Percentiles rank a stretch among this genome's conserved stretches.
Evolutionary conservation across 306 rosid species (phyloP).

Genomic region (Corylus avellana): DNA sequence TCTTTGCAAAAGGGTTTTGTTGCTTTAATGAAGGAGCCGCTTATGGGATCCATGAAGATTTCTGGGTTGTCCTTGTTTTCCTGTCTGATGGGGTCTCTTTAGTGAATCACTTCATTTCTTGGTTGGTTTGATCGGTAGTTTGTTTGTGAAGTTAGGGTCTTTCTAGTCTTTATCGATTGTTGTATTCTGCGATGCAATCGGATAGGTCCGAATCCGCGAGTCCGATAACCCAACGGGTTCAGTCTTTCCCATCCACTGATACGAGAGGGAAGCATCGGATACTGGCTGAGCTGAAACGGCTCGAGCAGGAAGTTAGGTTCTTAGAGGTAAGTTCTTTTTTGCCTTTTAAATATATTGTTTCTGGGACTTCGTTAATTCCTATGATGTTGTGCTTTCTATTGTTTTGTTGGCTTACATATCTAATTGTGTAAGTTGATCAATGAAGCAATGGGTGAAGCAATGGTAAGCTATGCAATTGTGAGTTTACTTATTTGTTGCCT

Average conservation of each 20-base stretch:
- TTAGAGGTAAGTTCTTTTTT: constrained; percentile 62
- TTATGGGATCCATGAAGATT: constrained; percentile 53
- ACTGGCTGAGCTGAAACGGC: constrained; percentile 83
- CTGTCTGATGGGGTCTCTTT: constrained; percentile 35
- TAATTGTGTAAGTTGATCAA: background rate
- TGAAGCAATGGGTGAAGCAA: background rate
- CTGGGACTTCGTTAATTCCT: constrained; percentile 20
- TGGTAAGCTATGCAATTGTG: background rate
- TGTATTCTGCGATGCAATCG: constrained; percentile 55
- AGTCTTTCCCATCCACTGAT: constrained; percentile 63
- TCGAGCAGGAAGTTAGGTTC: constrained; percentile 89
- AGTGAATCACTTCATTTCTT: constrained; percentile 29
- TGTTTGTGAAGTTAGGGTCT: constrained; percentile 29
- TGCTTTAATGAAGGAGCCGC: constrained; percentile 27
- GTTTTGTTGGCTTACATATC: background rate
- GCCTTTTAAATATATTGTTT: constrained; percentile 3
- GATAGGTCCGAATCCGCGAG: constrained; percentile 64
- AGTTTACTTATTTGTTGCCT: background rate
- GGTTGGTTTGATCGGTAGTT: constrained; percentile 18
- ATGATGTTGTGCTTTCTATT: background rate
- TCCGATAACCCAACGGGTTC: constrained; percentile 66
- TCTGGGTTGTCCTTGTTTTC: constrained; percentile 51
- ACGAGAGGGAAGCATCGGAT: constrained; percentile 94
- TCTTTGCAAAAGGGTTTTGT: constrained; percentile 22
- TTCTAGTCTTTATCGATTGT: constrained; percentile 12